Evolutionary conservation across 208 protist species (phyloP).

Genomic region (Novymonas esmeraldas): DNA sequence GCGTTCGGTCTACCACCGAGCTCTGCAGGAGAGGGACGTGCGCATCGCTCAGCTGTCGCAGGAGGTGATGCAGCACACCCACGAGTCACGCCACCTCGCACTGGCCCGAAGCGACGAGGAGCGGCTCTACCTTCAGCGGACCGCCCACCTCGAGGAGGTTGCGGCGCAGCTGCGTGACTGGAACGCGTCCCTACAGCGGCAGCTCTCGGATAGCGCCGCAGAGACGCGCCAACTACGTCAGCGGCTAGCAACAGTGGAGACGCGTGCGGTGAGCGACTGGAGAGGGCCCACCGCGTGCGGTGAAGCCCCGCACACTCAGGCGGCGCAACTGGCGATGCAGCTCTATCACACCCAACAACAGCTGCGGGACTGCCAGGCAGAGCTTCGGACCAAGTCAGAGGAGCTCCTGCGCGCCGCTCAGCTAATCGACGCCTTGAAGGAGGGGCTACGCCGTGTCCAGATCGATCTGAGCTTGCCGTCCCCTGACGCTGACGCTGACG

Average conservation of each 20-base stretch:
- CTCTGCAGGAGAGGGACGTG: conserved; percentile 59
- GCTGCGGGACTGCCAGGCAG: background rate
- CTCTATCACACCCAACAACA: conserved; percentile 12
- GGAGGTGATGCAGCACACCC: conserved; percentile 33
- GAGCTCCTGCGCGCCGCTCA: conserved; percentile 46
- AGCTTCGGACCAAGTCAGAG: conserved; percentile 3
- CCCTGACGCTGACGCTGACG: too few species aligned
- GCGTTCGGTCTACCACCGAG: conserved; percentile 37
- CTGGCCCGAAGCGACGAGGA: conserved; percentile 18
- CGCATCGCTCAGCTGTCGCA: conserved; percentile 60
- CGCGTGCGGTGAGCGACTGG: background rate
- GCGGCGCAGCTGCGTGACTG: conserved; percentile 18
- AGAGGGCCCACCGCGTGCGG: background rate
- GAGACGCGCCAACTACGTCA: conserved; percentile 18
- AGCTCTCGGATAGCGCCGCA: conserved; percentile 9
- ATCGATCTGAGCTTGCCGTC: too few species aligned
- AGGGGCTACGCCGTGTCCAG: conserved; percentile 55
- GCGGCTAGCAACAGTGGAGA: background rate
- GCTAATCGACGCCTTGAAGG: conserved; percentile 53
- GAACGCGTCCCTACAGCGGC: conserved; percentile 20
- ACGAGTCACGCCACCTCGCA: conserved; percentile 18
- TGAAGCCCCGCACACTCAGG: conserved; percentile 3
- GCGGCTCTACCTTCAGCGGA: conserved; percentile 1
- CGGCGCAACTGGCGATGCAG: conserved; percentile 10
- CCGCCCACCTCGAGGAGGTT: conserved; percentile 20